A percentile compares a stretch with the other conserved stretches of the same genome.
phyloP scores from a whole-genome alignment of 257 asterid species.

The Echium plantagineum region DNA sequence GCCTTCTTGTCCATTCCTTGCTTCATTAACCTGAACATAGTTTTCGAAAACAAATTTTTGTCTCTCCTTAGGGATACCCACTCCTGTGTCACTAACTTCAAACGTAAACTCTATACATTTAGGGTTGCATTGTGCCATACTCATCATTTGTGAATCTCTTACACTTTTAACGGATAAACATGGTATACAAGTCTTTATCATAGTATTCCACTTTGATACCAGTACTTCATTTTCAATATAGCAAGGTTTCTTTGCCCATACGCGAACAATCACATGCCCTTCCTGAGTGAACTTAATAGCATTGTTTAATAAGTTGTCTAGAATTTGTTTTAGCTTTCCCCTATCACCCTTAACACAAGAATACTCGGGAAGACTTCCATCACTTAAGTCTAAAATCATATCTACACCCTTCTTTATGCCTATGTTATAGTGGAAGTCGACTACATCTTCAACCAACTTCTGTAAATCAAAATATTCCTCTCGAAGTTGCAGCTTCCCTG shows the following conservation, averaged over 20 bases:
- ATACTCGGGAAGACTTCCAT: conserved; percentile 32
- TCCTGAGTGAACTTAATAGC: conserved; percentile 69
- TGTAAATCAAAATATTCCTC: conserved; percentile 53
- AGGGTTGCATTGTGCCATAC: conserved; percentile 24
- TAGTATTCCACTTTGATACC: conserved; percentile 14
- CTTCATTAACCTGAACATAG: conserved; percentile 68
- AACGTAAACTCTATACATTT: conserved; percentile 46
- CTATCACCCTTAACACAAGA: conserved; percentile 50
- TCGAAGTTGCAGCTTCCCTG: conserved; percentile 50
- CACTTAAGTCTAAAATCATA: conserved; percentile 54
- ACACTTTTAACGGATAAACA: too few species aligned
- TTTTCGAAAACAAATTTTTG: conserved; percentile 59
- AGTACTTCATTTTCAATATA: conserved; percentile 25
- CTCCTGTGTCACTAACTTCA: conserved; percentile 79
- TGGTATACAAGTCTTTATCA: conserved; percentile 12
- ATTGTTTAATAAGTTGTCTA: conserved; percentile 56
- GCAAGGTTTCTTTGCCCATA: conserved; percentile 44
- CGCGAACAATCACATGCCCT: conserved; percentile 58
- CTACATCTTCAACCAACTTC: conserved; percentile 50
- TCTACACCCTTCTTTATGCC: conserved; percentile 65
- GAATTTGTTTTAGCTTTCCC: conserved; percentile 50
- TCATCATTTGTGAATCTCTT: conserved; percentile 18
- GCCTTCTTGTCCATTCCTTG: conserved; percentile 41
- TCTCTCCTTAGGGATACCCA: conserved; percentile 73
- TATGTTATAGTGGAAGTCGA: conserved; percentile 42